Percentiles rank a stretch among this genome's conserved stretches.
These are phyloP conservation scores for Leccinellum albellum DNA, from an alignment of 768 basidiomycete species.

Conservation along the genomic window DNA sequence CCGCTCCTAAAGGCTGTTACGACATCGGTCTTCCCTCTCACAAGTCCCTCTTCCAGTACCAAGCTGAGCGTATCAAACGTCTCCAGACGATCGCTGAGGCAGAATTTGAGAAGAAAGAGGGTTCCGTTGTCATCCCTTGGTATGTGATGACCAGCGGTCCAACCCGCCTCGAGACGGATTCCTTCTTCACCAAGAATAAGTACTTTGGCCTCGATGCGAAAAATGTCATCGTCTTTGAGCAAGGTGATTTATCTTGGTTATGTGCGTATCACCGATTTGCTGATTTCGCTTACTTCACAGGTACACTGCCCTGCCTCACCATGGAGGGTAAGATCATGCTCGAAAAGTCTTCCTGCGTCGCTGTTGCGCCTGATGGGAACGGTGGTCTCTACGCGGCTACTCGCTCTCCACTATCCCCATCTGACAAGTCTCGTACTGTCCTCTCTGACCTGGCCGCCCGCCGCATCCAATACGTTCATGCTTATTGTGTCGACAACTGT, in stretches of 20 bases:
- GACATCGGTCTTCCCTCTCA: slow-evolving; percentile 93
- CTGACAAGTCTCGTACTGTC: slow-evolving; percentile 63
- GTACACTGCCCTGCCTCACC: slow-evolving; percentile 91
- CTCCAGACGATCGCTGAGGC: slow-evolving; percentile 74
- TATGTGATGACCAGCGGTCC: slow-evolving; percentile 99
- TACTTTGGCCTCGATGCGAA: slow-evolving; percentile 79
- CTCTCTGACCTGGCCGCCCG: slow-evolving; percentile 78
- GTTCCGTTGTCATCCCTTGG: slow-evolving; percentile 83
- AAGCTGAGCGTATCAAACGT: slow-evolving; percentile 92
- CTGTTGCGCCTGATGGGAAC: slow-evolving; percentile 98
- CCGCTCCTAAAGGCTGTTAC: slow-evolving; percentile 95
- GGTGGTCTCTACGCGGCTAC: slow-evolving; percentile 96
- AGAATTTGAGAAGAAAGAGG: slow-evolving; percentile 45
- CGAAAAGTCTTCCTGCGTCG: slow-evolving; percentile 69
- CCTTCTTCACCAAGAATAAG: slow-evolving; percentile 70
- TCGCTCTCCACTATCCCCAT: slow-evolving; percentile 63
- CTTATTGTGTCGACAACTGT: slow-evolving; percentile 98
- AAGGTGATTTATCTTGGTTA: slow-evolving; percentile 55
- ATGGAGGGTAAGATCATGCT: slow-evolving; percentile 93
- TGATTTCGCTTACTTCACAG: slow-evolving; percentile 39
- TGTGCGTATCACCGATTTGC: neutral
- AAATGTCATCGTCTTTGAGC: slow-evolving; percentile 93
- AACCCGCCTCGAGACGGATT: slow-evolving; percentile 81
- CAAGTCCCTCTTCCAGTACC: slow-evolving; percentile 93
- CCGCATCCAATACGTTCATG: slow-evolving; percentile 84